These are phyloP conservation scores for Punica granatum DNA, from an alignment of 345 rosid species.

Conservation along the genomic window DNA sequence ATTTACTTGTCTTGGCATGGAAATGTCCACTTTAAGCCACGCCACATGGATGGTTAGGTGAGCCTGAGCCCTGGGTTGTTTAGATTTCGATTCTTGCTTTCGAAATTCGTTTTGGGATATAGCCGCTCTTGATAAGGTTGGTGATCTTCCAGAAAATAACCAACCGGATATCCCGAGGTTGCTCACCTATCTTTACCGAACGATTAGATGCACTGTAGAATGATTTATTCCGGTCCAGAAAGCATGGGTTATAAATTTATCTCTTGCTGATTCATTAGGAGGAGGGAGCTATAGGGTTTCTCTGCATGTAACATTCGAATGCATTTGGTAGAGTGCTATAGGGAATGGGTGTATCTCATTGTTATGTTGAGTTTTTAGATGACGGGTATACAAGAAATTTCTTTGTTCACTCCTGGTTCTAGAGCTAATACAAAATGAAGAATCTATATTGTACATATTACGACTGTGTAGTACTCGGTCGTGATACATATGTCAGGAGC, in stretches of 20 bases:
- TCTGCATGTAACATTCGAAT: background rate
- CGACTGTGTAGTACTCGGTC: too few relatives aligned
- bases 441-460: too few relatives aligned
- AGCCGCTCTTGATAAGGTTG: background rate
- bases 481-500: too few relatives aligned
- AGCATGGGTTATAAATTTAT: too few relatives aligned
- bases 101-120: background rate
- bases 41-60: background rate
- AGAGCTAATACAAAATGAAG: too few relatives aligned
- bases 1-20: background rate
- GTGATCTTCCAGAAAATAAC: background rate
- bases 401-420: background rate
- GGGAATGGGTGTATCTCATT: too few relatives aligned
- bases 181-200: background rate
- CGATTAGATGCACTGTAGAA: background rate
- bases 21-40: background rate
- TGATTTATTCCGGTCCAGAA: background rate
- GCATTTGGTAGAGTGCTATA: too few relatives aligned
- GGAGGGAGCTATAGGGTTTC: background rate
- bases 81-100: background rate
- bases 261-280: background rate
- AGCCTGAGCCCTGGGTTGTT: background rate
- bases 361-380: too few relatives aligned
- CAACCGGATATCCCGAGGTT: background rate
- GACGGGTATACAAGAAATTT: too few relatives aligned